Evolutionary conservation across 2,329 filamentous ascomycete species (phyloP).

Genomic region (Knufia fluminis): DNA sequence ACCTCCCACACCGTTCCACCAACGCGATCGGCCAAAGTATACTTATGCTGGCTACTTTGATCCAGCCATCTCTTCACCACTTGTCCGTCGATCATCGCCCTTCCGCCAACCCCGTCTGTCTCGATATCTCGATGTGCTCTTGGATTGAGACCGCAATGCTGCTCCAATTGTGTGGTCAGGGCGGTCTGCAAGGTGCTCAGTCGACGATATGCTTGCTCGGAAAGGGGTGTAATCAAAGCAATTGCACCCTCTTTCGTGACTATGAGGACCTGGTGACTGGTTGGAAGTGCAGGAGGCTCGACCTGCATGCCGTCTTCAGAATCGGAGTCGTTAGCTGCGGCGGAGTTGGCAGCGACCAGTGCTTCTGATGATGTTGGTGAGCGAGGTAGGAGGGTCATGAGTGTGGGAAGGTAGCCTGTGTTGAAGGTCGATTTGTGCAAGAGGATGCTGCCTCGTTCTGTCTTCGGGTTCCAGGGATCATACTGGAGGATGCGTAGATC

Average conservation of each 20-base stretch:
- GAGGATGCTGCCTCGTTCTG: slow-evolving; percentile 76
- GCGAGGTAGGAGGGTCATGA: slow-evolving; percentile 66
- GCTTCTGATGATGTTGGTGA: slow-evolving; percentile 41
- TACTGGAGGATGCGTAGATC: slow-evolving; percentile 87
- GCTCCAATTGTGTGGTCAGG: slow-evolving; percentile 59
- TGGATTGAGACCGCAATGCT: slow-evolving; percentile 73
- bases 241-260: slow-evolving; percentile 69
- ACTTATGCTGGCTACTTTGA: slow-evolving; percentile 59
- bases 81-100: slow-evolving; percentile 69
- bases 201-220: slow-evolving; percentile 73
- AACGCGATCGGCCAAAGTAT: slow-evolving; percentile 65
- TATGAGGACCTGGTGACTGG: slow-evolving; percentile 41
- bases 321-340: slow-evolving; percentile 27
- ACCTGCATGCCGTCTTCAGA: slow-evolving; percentile 28
- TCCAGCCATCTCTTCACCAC: slow-evolving; percentile 67
- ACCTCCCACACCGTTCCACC: slow-evolving; percentile 58
- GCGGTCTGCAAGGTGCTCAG: slow-evolving; percentile 76
- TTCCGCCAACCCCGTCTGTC: slow-evolving; percentile 41
- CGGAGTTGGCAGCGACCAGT: slow-evolving; percentile 17
- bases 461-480: slow-evolving; percentile 92
- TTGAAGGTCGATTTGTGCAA: slow-evolving; percentile 84
- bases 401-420: slow-evolving; percentile 67
- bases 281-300: slow-evolving; percentile 1
- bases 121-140: slow-evolving; percentile 60
- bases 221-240: slow-evolving; percentile 64